A percentile compares a stretch with the other conserved stretches of the same genome.
phyloP scores from a whole-genome alignment of 495 filamentous ascomycete genomes.

The Hypoxylon lenormandii region DNA sequence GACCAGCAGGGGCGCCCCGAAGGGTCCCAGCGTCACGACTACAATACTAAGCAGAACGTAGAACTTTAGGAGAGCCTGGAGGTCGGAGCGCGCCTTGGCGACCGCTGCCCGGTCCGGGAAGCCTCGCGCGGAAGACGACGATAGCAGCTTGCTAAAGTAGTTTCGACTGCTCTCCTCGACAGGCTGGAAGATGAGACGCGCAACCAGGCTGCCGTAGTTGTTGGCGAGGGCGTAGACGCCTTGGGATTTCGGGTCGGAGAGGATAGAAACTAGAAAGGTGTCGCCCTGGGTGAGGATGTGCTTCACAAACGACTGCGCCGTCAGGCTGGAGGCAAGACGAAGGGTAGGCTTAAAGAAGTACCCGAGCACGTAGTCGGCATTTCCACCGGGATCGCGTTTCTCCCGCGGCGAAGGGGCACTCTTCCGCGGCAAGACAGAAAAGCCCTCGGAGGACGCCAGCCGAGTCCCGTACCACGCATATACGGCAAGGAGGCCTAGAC shows the following conservation, averaged over 20 bases:
- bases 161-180: constrained; percentile 91
- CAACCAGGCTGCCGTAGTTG: constrained; percentile 92
- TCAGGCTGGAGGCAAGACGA: constrained; percentile 77
- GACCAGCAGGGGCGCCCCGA: constrained; percentile 76
- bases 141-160: constrained; percentile 80
- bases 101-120: constrained; percentile 37
- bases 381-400: constrained; percentile 20
- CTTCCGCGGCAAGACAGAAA: constrained; percentile 67
- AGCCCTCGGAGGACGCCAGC: constrained; percentile 61
- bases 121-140: constrained; percentile 18
- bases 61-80: constrained; percentile 67
- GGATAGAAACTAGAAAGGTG: constrained; percentile 80
- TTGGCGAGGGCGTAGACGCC: constrained; percentile 93
- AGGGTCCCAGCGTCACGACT: constrained; percentile 74
- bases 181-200: constrained; percentile 91
- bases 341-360: constrained; percentile 76
- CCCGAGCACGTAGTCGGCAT: constrained; percentile 63
- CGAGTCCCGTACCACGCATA: constrained; percentile 68
- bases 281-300: constrained; percentile 95
- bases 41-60: constrained; percentile 78
- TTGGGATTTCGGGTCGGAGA: constrained; percentile 81
- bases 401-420: not conserved
- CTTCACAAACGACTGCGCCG: constrained; percentile 88
- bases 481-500: constrained; percentile 71
- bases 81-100: constrained; percentile 56